Evolutionary conservation across 306 rosid species (phyloP), one percentile per base, ranked within the genome.

Genomic region (Lablab purpureus): DNA sequence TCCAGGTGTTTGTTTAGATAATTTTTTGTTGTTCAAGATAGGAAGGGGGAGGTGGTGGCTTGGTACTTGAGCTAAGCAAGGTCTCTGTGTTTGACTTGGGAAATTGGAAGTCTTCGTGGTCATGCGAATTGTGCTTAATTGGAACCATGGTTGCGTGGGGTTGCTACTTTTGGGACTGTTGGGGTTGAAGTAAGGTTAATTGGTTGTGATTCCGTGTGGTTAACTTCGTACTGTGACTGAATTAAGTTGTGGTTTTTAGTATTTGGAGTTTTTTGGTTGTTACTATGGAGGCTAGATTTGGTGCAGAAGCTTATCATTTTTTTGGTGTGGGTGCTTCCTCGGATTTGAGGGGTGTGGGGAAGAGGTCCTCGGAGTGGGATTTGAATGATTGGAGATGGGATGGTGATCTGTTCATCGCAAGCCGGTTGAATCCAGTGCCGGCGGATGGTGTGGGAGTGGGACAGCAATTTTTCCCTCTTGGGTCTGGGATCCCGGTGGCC

Each of bases 371-470:
- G 51, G 97, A 91, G n/a, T 94, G 98, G 97, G 88, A 94, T 89
- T 85, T 82, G 84, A 94, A 89, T 56, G 84, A 77, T 27, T 92
- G 97, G 97, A 90, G 85, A 63, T 94, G 97, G 96, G 98, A 91
- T 66, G 92, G 97, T 10, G 85, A 94, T 89, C 97, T 91, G 55
- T 94, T 94, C 49, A 67, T 90, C 41, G 97, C 98, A 25, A 82
- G 83, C 49, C 83, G 79, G 5, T 47, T 88, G 55, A 89, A 70
- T 85, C 86, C 91, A 10, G 87, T 81, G 22, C 90, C 90, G 3
- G 79, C 85, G 6, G 87, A 78, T 68, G 52, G 78, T 36, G 76
- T 84, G 67, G 84, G 87, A 63, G 85, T 81, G 70, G 89, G 88
- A 32, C 88, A 76, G 45, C 96, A 90, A 41, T 75, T 88, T 79